Conservation (phyloP, 2,329 filamentous ascomycete species). For the Tolypocladium amazonense region DNA sequence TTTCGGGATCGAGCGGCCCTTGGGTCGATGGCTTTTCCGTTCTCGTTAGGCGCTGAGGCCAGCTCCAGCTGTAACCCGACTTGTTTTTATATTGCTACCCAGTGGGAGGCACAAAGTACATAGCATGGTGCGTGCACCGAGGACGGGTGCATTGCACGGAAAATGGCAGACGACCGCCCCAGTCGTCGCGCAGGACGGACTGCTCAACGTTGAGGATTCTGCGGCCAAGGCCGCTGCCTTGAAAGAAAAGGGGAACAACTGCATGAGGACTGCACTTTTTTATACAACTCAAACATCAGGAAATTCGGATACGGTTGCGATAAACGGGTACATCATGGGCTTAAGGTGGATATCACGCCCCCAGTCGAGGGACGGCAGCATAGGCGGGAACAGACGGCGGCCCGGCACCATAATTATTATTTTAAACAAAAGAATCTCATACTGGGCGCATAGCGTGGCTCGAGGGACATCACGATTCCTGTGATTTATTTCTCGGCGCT, state of each 20-base stretch:
- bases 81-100: not conserved
- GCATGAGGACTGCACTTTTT: not conserved
- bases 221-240: not conserved
- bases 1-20: slow-evolving; percentile 68
- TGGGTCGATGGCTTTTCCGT: slow-evolving; percentile 84
- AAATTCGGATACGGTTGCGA: slow-evolving; percentile 1
- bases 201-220: not conserved
- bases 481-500: not conserved
- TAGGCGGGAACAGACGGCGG: not conserved
- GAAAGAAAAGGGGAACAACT: not conserved
- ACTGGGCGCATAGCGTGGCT: not conserved
- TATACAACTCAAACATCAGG: not conserved
- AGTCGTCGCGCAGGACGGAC: not conserved
- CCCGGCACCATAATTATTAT: not conserved
- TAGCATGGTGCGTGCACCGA: not conserved
- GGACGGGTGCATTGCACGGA: not conserved
- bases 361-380: not conserved
- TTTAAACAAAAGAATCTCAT: no score
- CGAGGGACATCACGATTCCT: not conserved
- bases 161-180: not conserved
- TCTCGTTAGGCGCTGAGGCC: slow-evolving; percentile 39
- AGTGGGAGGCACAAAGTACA: not conserved
- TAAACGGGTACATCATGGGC: not conserved
- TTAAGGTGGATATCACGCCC: not conserved
- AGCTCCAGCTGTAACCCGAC: not conserved